phyloP scores from a whole-genome alignment of 371 early-diverging fungal species.

The Cokeromyces recurvatus region DNA sequence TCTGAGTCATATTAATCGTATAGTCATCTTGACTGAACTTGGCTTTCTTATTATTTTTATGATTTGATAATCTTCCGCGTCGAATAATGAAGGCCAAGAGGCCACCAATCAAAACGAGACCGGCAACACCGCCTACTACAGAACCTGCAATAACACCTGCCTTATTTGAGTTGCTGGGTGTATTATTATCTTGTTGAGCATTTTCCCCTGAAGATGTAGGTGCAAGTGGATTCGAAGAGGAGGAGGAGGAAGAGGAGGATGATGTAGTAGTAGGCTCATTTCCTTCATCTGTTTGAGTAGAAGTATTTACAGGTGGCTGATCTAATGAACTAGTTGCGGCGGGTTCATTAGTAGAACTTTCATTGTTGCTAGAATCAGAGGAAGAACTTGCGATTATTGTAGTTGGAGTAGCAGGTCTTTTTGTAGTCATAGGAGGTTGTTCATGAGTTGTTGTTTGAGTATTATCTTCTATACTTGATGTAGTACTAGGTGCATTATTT shows the following conservation, averaged over 20 bases:
- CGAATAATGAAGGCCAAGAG: slow-evolving; percentile 28
- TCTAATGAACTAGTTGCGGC: background rate
- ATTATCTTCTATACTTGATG: too few species aligned
- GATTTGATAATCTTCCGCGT: slow-evolving; percentile 12
- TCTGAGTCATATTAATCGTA: slow-evolving; percentile 22
- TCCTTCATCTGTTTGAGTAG: too few species aligned
- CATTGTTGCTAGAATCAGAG: too few species aligned
- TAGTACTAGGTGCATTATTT: too few species aligned
- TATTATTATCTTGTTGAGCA: too few species aligned
- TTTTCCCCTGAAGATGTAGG: background rate
- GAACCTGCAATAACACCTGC: slow-evolving; percentile 35
- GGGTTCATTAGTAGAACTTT: background rate
- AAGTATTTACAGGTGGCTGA: too few species aligned
- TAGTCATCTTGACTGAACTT: slow-evolving; percentile 12
- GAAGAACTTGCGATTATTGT: background rate
- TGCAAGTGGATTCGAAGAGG: background rate
- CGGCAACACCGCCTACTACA: slow-evolving; percentile 37
- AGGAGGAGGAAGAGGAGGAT: slow-evolving; percentile 2
- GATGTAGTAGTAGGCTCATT: background rate
- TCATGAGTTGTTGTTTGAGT: too few species aligned
- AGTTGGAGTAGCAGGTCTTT: background rate
- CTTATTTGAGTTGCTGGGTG: too few species aligned
- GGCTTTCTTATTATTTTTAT: slow-evolving; percentile 6
- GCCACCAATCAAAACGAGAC: slow-evolving; percentile 31
- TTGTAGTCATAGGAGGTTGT: background rate